Evolutionary conservation across 2,329 filamentous ascomycete species (phyloP).

Genomic region (Trichoderma sp.): DNA sequence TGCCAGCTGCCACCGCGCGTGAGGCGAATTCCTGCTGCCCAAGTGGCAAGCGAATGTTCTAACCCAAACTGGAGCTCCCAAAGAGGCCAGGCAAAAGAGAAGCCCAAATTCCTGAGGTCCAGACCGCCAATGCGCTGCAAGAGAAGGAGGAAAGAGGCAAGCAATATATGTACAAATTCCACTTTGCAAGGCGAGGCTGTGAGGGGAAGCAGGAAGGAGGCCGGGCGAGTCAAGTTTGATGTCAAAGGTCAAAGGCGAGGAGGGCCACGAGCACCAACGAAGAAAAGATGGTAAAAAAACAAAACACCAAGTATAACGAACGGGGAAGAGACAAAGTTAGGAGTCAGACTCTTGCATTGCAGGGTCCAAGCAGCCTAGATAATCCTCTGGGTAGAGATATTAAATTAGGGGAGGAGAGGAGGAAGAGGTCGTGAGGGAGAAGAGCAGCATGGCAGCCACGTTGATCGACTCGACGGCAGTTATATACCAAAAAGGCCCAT

Average conservation of each 20-base stretch:
- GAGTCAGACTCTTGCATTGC: conserved; percentile 15
- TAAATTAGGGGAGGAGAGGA: conserved; percentile 2
- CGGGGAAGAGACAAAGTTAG: not conserved
- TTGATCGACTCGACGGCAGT: conserved; percentile 10
- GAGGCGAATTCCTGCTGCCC: conserved; percentile 9
- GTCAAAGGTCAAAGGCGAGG: not conserved
- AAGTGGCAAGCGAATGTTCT: conserved; percentile 15
- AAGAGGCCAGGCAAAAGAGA: not conserved
- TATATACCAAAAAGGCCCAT: conserved; percentile 11
- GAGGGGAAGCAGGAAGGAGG: not conserved
- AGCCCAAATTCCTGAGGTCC: not conserved
- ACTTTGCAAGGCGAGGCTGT: not conserved
- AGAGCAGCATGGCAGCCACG: conserved; percentile 14
- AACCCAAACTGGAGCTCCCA: not conserved
- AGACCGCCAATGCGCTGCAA: conserved; percentile 6
- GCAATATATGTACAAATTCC: not conserved
- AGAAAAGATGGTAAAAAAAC: not conserved
- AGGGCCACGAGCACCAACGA: not conserved
- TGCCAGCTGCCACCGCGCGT: conserved; percentile 6
- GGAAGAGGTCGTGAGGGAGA: conserved; percentile 13
- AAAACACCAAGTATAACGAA: not conserved
- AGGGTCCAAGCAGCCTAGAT: not conserved
- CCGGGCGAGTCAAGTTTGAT: not conserved
- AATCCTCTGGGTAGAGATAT: not conserved
- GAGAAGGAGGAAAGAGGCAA: conserved; percentile 2